Percentiles rank a stretch among this genome's conserved stretches.
Evolutionary conservation across 805 yeast species (phyloP).

Genomic region (Wickerhamomyces queroliae): DNA sequence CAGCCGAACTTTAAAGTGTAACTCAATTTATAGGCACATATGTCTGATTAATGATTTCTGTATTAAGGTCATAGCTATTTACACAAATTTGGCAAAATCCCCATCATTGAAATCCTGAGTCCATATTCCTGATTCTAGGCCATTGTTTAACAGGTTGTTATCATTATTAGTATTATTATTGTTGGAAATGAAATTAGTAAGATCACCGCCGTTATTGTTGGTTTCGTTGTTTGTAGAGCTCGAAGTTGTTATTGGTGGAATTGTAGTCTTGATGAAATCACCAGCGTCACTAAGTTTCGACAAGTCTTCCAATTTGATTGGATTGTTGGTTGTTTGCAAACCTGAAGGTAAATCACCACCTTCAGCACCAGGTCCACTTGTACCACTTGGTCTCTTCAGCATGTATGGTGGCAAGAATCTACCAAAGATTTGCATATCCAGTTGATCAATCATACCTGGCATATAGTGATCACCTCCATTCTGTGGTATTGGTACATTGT

Average conservation of each 20-base stretch:
- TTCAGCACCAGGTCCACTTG: conserved; percentile 21
- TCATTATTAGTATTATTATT: no score
- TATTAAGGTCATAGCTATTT: no score
- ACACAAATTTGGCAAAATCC: not conserved
- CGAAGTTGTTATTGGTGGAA: not conserved
- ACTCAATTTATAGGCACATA: no score
- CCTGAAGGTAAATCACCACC: conserved; percentile 25
- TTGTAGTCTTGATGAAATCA: not conserved
- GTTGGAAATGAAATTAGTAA: no score
- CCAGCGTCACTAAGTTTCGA: conserved; percentile 5
- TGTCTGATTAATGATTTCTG: no score
- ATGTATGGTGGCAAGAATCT: conserved; percentile 79
- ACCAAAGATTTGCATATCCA: conserved; percentile 84
- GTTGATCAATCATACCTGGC: conserved; percentile 79
- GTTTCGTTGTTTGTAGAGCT: not conserved
- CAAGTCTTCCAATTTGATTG: conserved; percentile 16
- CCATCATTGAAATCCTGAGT: not conserved
- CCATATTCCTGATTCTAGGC: not conserved
- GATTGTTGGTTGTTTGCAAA: conserved; percentile 17
- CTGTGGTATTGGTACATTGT: not conserved
- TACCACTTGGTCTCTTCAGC: conserved; percentile 34
- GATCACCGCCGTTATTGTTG: not conserved
- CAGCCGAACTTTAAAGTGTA: no score
- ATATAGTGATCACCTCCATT: conserved; percentile 34
- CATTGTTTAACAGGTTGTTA: no score